Evolutionary conservation across 768 basidiomycete species (phyloP).

Genomic region (Boletus rex-veris): DNA sequence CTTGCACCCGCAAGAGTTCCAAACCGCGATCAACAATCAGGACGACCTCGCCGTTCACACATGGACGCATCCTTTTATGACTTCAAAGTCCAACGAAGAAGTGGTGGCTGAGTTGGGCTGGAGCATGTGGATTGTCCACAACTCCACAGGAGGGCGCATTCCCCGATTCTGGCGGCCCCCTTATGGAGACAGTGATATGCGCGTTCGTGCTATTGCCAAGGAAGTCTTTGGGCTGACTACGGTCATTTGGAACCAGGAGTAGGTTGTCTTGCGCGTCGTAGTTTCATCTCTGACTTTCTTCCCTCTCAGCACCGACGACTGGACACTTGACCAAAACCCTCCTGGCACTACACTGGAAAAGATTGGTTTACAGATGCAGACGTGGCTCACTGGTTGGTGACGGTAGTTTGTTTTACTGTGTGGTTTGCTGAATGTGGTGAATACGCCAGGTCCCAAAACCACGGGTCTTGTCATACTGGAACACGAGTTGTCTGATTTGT

Average conservation of each 20-base stretch:
- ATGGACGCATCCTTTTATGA: constrained; percentile 80
- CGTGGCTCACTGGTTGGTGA: constrained; percentile 53
- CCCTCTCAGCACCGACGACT: constrained; percentile 62
- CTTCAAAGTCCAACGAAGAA: constrained; percentile 63
- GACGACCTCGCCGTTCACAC: constrained; percentile 46
- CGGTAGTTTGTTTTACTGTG: background rate
- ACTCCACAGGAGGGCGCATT: constrained; percentile 75
- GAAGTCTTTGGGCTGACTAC: constrained; percentile 83
- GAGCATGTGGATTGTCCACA: constrained; percentile 74
- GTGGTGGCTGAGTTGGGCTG: constrained; percentile 74
- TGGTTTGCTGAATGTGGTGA: background rate
- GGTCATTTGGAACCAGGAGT: constrained; percentile 93
- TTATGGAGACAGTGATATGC: constrained; percentile 78
- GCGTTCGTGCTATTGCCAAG: constrained; percentile 81
- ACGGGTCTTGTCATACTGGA: constrained; percentile 83
- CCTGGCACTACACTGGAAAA: constrained; percentile 42
- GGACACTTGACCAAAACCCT: constrained; percentile 49
- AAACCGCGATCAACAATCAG: constrained; percentile 41
- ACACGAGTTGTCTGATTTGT: constrained; percentile 67
- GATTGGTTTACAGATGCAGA: constrained; percentile 48
- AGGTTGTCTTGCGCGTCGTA: constrained; percentile 19
- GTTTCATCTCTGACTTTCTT: background rate
- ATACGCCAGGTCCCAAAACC: constrained; percentile 52
- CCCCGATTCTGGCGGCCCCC: constrained; percentile 86
- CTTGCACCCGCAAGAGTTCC: constrained; percentile 51